Evolutionary conservation across 768 basidiomycete species (phyloP), one percentile per base, ranked within the genome.

Genomic region (Clathrus columnatus): DNA sequence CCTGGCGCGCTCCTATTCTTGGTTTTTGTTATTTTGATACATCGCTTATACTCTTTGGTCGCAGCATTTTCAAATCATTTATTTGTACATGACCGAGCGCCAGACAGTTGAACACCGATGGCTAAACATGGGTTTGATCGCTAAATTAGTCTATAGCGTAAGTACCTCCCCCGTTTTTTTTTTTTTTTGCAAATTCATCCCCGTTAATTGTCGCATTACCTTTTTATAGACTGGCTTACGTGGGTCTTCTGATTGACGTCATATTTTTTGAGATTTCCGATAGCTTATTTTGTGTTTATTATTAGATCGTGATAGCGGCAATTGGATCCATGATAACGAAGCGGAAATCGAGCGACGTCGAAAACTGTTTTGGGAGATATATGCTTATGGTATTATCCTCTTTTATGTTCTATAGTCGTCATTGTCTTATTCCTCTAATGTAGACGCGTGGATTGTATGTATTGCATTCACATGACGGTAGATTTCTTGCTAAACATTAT

Each of bases 401-500:
- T 11, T 44, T 43, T 30, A 14, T 14, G 20, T 50, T 4, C 21
- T 16, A 4, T 14, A 7, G 18, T 5, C 18, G 5, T 5, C 18
- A 4, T 24, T 50, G 14, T 26, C 49, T 26, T 7, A 24, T 20
- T 23, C n/a, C 20, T n/a, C 24, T 2, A 50, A 20, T n/a, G 7
- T 20, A 53, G 51, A 55, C 23, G 54, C 54, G 36, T 55, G 54
- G 54, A 55, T 55, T 48, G 54, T 55, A 11, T 4, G 54, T 47
- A 3, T 18, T 21, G 2, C 21, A 1, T 46, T n/a, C 10, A 17
- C 5, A 11, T 30, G 2, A 20, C 8, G 1, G 18, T 29, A 47
- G 17, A 29, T 47, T 14, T 23, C n/a, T 46, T 46, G 4, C 14
- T 47, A 14, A 23, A 23, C 26, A 47, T 79, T n/a, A 75, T 17